Base-by-base conservation (phyloP, 352 stramenopile genomes). In the Globisporangium cederbergense region DNA sequence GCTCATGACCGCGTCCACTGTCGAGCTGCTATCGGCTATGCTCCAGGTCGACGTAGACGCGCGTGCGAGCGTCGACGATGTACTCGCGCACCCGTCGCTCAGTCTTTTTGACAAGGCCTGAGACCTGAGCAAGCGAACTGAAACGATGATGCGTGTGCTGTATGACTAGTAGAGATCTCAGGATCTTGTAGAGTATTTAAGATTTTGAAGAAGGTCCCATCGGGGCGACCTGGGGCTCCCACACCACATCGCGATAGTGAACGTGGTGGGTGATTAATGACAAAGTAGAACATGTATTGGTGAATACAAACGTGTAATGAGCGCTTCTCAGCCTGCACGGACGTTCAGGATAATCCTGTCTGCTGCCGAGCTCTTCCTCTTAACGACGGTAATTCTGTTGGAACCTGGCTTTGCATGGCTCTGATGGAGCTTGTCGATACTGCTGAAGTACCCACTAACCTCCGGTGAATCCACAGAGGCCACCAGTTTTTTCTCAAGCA, bases 21-120 rank as follows among this genome's bases (percentile, higher is more conserved):
- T 85, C 50, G 79, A 79, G 55, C 58, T 88, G 60, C 69, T 90
- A 7, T 67, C 63, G 2, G 70, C 53, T 9, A 73, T 91, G 73
- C 57, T 91, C 42, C 78, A 89, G 42, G 67, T 88, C 5, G 69
- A 80, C 40, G 68, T 80, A 6, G 60, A 64, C 20, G 65, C 62
- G 28, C 77, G 82, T 20, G 68, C 73, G 34, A 78, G 36, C 14
- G 68, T 76, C 5, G 62, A 81, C 18, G 57, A 78, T 6, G 59
- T 86, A 59, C 67, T 79, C 30, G 13, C n/a, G 7, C 64, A 78
- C 40, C 62, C 67, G 8, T 66, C 60, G 42, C 61, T 67, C n/a
- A 47, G 20, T 4, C 42, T 56, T 20, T 60, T 66, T 16, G 51
- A 34, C 51, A 62, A 55, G 32, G 61, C 30, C 5, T 66, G 25